Base-by-base conservation (phyloP, 2,329 filamentous ascomycete species). In the Xylaria arbuscula region DNA sequence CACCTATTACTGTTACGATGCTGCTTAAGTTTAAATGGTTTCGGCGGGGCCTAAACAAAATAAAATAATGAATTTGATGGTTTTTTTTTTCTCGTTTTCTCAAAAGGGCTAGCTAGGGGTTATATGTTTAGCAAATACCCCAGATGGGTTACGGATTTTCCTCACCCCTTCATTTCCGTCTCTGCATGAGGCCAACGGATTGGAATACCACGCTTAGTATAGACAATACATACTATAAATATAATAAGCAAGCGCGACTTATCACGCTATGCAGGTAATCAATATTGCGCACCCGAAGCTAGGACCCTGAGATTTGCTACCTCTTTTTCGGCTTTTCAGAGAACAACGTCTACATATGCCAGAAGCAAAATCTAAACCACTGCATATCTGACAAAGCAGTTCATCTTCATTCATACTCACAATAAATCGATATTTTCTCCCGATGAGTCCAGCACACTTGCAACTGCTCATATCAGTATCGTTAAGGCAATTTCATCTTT, bases 91-190 rank as follows among this genome's bases (percentile, higher is more conserved):
- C 19, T 56, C 56, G 42, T 28, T 1, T 24, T 36, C 36, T 58
- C 19, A 8, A 32, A 28, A 10, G 36, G 34, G 19, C 58, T 19
- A 9, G 42, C 34, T 50, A 13, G 48, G 34, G 9, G 2, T 24
- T 54, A 48, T 53, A 62, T 65, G 28, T 28, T 28, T 38, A 62
- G 47, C 57, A 34, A 57, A 60, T 67, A 67, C 54, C 60, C 42
- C 19, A 15, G 50, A 42, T 50, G n/a, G 50, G 9, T 40, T 32
- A 32, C 40, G 53, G 51, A 53, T 38, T 19, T 58, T 57, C 55
- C 45, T 36, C 11, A 9, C 32, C 38, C 54, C 54, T 34, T 67
- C 55, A 64, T 67, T 50, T 64, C 55, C 47, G 55, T 51, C 55
- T 60, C 50, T 57, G 56, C 55, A 61, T 42, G 55, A 47, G 47